Base-by-base conservation (phyloP, 257 asterid species). In the Anisodus tanguticus region DNA sequence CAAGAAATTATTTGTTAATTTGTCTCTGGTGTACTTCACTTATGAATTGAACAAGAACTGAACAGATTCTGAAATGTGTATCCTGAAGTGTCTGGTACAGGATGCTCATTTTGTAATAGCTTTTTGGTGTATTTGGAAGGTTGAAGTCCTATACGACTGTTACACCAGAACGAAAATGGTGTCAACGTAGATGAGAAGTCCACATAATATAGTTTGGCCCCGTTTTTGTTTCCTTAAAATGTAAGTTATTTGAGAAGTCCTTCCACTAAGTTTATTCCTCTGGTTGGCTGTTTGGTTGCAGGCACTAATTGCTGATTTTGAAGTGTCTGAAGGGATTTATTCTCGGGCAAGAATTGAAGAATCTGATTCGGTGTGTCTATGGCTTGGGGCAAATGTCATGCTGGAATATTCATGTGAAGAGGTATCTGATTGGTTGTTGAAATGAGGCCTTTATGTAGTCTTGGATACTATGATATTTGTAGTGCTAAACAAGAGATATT, bases 311-410 rank as follows among this genome's bases (percentile, higher is more conserved):
- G 95, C 97, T 63, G 99, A 95, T 89, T 94, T 94, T 86, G 99
- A 95, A 93, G 93, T 95, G 57, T 95, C 99, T 31, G 99, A 93
- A 89, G 99, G 99, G 88, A 95, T 94, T 77, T 94, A 92, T 87
- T 94, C 98, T 63, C 92, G 92, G 77, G 98, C 99, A 86, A 88
- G 90, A 51, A 91, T 93, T 67, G 96, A 93, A 85, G 97, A 92
- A 81, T 88, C 95, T 13, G 93, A 95, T 87, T 95, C 95, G 84
- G 98, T 94, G 83, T 94, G 98, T 86, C 85, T 96, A 66, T 95
- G 99, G 98, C 97, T 95, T 82, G 99, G 98, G 83, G 99, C 99
- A 58, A 96, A 95, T 89, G 98, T 95, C 80, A 94, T 95, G 99
- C 93, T 95, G 74, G 97, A 94, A 88, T 95, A 95, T 88, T 91